phyloP scores from a whole-genome alignment of 345 rosid genomes.

The Barbarea vulgaris region DNA sequence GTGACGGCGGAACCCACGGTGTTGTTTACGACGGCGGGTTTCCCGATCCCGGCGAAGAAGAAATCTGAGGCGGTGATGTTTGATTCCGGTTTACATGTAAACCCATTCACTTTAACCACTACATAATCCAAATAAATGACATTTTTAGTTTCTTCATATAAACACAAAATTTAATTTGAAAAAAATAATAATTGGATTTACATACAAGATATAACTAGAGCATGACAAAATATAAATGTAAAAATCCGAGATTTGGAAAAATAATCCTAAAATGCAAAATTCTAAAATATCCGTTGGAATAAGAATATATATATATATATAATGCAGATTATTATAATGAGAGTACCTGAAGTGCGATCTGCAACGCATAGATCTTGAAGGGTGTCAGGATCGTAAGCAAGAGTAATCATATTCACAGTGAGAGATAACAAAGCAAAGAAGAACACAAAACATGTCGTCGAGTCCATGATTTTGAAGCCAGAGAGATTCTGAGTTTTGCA shows the following conservation, averaged over 20 bases:
- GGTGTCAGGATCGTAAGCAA: constrained; percentile 59
- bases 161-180: not conserved
- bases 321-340: too few species aligned
- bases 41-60: constrained; percentile 57
- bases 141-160: not conserved
- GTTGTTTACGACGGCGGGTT: constrained; percentile 48
- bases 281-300: too few species aligned
- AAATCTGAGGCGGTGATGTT: constrained; percentile 61
- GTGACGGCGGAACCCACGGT: constrained; percentile 62
- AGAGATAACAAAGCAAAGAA: constrained; percentile 29
- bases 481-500: not conserved
- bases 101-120: constrained; percentile 63
- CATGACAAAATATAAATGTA: too few species aligned
- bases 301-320: not conserved
- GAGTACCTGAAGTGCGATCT: constrained; percentile 50
- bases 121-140: not conserved
- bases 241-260: too few species aligned
- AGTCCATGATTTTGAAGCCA: constrained; percentile 15
- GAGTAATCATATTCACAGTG: constrained; percentile 18
- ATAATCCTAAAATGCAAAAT: too few species aligned
- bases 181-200: too few species aligned
- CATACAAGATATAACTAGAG: not conserved
- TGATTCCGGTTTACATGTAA: constrained; percentile 56
- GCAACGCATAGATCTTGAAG: constrained; percentile 80
- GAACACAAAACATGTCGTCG: constrained; percentile 7